phyloP scores from a whole-genome alignment of 2,329 filamentous ascomycete species.

The Fusarium metavorans region DNA sequence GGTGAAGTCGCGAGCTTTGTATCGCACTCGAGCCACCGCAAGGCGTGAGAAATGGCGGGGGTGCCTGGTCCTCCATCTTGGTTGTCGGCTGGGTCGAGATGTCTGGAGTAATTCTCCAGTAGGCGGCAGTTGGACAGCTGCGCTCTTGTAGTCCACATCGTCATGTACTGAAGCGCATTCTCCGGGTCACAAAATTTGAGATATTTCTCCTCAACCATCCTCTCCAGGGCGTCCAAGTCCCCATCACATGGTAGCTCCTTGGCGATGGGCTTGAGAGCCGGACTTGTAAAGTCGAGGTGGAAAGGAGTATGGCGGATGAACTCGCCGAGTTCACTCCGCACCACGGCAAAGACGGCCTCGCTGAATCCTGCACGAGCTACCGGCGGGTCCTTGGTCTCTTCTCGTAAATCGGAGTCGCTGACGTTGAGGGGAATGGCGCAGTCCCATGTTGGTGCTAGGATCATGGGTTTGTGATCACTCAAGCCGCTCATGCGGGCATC shows the following conservation, averaged over 20 bases:
- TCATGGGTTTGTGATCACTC: slow-evolving; percentile 49
- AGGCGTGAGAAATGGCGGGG: slow-evolving; percentile 45
- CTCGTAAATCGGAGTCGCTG: slow-evolving; percentile 59
- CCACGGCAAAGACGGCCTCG: slow-evolving; percentile 57
- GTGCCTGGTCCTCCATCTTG: slow-evolving; percentile 48
- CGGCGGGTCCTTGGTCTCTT: slow-evolving; percentile 54
- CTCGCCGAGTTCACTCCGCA: slow-evolving; percentile 56
- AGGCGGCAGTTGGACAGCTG: slow-evolving; percentile 63
- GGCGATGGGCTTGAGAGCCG: slow-evolving; percentile 46
- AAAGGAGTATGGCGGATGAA: slow-evolving; percentile 50
- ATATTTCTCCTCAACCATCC: slow-evolving; percentile 59
- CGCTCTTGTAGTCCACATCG: slow-evolving; percentile 52
- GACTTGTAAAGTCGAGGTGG: slow-evolving; percentile 52
- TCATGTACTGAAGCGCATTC: slow-evolving; percentile 56
- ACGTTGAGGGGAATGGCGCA: slow-evolving; percentile 58
- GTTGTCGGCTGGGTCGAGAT: slow-evolving; percentile 25
- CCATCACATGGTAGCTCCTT: slow-evolving; percentile 34
- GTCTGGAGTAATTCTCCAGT: slow-evolving; percentile 58
- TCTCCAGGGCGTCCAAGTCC: slow-evolving; percentile 52
- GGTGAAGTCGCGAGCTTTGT: slow-evolving; percentile 48
- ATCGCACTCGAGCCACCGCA: slow-evolving; percentile 53
- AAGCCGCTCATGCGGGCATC: slow-evolving; percentile 69
- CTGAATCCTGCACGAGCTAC: slow-evolving; percentile 46
- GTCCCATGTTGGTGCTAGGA: slow-evolving; percentile 54
- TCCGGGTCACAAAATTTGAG: slow-evolving; percentile 55